Evolutionary conservation across 768 basidiomycete genomes (phyloP), one percentile per base, ranked within the genome.

Genomic region (Hypholoma fasciculare): DNA sequence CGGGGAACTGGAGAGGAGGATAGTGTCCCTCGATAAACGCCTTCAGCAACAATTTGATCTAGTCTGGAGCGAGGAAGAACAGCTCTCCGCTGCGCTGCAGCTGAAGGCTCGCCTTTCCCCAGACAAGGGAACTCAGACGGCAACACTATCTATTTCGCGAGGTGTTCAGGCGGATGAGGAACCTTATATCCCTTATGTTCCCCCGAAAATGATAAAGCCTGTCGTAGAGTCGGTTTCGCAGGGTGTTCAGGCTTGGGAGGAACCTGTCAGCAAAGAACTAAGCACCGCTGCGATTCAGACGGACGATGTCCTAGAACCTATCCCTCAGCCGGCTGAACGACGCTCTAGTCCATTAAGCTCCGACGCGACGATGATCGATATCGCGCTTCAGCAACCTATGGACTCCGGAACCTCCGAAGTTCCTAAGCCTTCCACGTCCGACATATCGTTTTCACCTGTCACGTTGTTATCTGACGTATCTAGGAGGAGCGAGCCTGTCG

Each of bases 361-460:
- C 4, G 63, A 64, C 23, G 58, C 56, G 2, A 62, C 57, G 3
- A 59, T 66, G 60, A 55, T 59, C 23, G 58, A 63, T 39, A 26
- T 58, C 7, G 17, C 52, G 26, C n/a, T 37, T 9, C 14, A 38
- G 38, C 19, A 27, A 39, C 8, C 48, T 13, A 23, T 50, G 11
- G 14, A 14, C 2, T 44, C 8, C 7, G 8, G 34, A 19, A 42
- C 19, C 19, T 27, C 16, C 7, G 48, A 49, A 49, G 27, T n/a
- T 16, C 16, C 13, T 13, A 34, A 49, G 27, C 23, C 48, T 1
- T 17, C 44, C 3, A 23, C 23, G n/a, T 12, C 23, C 30, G 30
- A 34, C 30, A 34, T 34, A 34, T 34, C 30, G 30, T 34, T 34
- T 34, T 34, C 30, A 34, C 30, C 30, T 34, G 30, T 9, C 6